Evolutionary conservation across 2,329 filamentous ascomycete genomes (phyloP), one percentile per base, ranked within the genome.

Genomic region (Trichoderma guizhouense): DNA sequence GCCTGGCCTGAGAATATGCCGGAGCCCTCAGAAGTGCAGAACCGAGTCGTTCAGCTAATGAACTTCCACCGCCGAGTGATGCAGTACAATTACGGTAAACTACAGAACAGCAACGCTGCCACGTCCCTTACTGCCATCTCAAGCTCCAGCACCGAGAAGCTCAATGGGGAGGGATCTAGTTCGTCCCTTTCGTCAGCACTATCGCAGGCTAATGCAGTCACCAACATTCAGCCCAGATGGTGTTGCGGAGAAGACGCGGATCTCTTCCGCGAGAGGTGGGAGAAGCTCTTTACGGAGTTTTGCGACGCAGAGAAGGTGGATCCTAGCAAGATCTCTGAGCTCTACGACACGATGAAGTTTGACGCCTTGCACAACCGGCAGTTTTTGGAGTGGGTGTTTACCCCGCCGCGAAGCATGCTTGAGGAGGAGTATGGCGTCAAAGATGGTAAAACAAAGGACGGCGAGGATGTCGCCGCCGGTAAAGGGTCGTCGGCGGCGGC

Each of bases 301-400:
- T 96, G 93, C 75, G 97, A 99, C 80, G 92, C 93, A 1, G 96
- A 99, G 78, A 99, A 99, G 84, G 94, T 98, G 21, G 96, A 99
- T 81, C 97, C 97, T 21, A 97, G 95, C 86, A 99, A 99, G 84
- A 95, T 99, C 74, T 98, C 94, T 6, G 96, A 99, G 83, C 88
- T 99, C 3, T 99, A 99, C 81, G 96, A 99, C 81, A 98, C 95
- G 24, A 98, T 99, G 96, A 99, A 99, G 82, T 99, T 98, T 75
- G 96, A 99, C 80, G 96, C 96, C 1, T 86, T 99, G 15, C 97
- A 99, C 82, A 99, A 99, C 79, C 91, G 96, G 3, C 93, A 94
- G 74, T 99, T 99, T 78, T 85, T 99, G 5, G 96, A 99, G 81
- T 98, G 96, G 93, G 92, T 98, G 0, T 99, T 99, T 77, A 97